phyloP scores from a whole-genome alignment of 179 eudicot species.

The Vitellaria paradoxa region DNA sequence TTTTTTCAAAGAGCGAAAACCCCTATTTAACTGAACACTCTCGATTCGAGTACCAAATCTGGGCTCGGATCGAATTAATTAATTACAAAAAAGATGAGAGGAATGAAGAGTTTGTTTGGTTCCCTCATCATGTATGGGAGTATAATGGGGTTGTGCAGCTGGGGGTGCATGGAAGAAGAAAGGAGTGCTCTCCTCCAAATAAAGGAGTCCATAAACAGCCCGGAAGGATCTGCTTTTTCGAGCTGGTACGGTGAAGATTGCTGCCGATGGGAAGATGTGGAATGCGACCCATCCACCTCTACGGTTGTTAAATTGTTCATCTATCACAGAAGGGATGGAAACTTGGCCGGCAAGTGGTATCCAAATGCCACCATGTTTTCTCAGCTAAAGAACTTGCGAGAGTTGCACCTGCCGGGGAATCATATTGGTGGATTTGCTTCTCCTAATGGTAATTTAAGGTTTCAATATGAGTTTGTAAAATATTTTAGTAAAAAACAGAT shows the following conservation, averaged over 20 bases:
- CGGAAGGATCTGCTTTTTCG: slow-evolving; percentile 3
- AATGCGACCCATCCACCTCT: background rate
- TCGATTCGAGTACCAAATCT: too few species aligned
- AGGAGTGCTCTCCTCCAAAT: slow-evolving; percentile 2
- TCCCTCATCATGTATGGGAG: background rate
- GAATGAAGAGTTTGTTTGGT: background rate
- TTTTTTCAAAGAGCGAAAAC: too few species aligned
- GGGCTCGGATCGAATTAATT: too few species aligned
- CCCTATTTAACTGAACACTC: too few species aligned
- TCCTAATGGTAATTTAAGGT: too few species aligned
- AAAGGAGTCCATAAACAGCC: background rate
- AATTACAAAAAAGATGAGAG: too few species aligned
- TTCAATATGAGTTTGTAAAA: too few species aligned
- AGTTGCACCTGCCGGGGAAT: too few species aligned
- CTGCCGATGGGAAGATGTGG: background rate
- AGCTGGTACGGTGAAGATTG: background rate
- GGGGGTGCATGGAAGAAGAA: slow-evolving; percentile 1
- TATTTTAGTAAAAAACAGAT: too few species aligned
- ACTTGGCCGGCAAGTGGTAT: background rate
- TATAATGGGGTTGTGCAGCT: background rate
- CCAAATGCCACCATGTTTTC: background rate
- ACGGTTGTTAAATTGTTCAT: background rate
- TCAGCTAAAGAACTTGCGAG: background rate
- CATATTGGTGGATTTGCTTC: too few species aligned
- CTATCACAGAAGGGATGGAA: background rate